phyloP scores from a whole-genome alignment of 169 alveolate genomes.

The Blepharisma undulans region DNA sequence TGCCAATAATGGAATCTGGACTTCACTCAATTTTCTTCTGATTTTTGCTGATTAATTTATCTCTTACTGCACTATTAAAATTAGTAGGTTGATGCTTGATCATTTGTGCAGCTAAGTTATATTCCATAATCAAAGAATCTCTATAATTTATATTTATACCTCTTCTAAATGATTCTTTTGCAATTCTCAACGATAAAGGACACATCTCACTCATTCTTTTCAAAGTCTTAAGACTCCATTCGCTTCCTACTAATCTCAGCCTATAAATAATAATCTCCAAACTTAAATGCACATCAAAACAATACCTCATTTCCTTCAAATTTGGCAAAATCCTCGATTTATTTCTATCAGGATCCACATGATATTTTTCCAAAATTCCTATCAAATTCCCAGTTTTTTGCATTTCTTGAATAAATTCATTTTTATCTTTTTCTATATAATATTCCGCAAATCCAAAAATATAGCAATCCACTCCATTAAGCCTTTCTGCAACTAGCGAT shows the following conservation, averaged over 20 bases:
- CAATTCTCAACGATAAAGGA: slow-evolving; percentile 68
- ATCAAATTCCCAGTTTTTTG: not conserved
- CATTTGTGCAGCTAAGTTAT: not conserved
- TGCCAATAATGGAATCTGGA: not conserved
- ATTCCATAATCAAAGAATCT: slow-evolving; percentile 73
- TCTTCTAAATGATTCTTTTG: slow-evolving; percentile 67
- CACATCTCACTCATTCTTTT: slow-evolving; percentile 40
- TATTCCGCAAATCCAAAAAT: slow-evolving; percentile 81
- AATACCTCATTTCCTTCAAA: slow-evolving; percentile 54
- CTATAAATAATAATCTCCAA: slow-evolving; percentile 12
- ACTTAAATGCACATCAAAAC: slow-evolving; percentile 47
- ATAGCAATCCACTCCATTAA: slow-evolving; percentile 79
- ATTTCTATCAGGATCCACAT: not conserved
- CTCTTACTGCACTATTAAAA: not conserved
- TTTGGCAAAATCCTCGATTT: not conserved
- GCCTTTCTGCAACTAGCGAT: slow-evolving; percentile 82
- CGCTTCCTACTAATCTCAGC: not conserved
- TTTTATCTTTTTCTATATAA: slow-evolving; percentile 58
- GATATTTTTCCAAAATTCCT: not conserved
- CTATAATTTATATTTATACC: slow-evolving; percentile 53
- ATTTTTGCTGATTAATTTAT: not conserved
- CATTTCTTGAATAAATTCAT: not conserved
- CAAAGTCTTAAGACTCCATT: slow-evolving; percentile 50
- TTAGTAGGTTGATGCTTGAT: not conserved
- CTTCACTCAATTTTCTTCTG: not conserved